phyloP scores from a whole-genome alignment of 225 moss, liverwort and hornwort genomes.

The Marchantia paleacea region DNA sequence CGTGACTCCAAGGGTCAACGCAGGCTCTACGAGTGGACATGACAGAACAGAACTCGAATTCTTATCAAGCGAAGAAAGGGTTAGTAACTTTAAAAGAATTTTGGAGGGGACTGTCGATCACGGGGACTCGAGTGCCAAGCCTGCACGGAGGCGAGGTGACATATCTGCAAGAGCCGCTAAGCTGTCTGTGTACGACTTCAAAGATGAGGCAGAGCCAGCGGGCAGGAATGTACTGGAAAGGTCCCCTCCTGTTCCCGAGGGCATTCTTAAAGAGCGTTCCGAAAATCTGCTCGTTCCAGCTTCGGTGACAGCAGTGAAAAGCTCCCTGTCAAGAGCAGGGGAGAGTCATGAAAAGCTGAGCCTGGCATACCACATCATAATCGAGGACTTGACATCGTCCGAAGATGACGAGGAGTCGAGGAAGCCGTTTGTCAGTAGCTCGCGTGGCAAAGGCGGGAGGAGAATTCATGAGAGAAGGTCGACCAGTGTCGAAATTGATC shows the following conservation, averaged over 20 bases:
- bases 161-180: neutral
- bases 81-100: neutral
- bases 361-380: neutral
- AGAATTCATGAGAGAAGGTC: neutral
- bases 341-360: neutral
- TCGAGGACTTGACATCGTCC: neutral
- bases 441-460: neutral
- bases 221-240: neutral
- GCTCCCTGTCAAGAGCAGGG: neutral
- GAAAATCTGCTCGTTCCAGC: neutral
- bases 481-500: neutral
- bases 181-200: neutral
- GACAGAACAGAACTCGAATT: neutral
- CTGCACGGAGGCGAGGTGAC: no score
- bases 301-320: neutral
- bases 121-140: neutral
- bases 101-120: neutral
- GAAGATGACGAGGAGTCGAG: neutral
- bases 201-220: neutral
- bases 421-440: no score
- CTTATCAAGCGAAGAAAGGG: neutral
- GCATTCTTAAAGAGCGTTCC: neutral
- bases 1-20: neutral
- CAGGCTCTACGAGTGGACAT: neutral
- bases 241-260: neutral